These are phyloP conservation scores for Emergomyces africanus DNA, from an alignment of 2,329 filamentous ascomycete species.

Conservation along the genomic window DNA sequence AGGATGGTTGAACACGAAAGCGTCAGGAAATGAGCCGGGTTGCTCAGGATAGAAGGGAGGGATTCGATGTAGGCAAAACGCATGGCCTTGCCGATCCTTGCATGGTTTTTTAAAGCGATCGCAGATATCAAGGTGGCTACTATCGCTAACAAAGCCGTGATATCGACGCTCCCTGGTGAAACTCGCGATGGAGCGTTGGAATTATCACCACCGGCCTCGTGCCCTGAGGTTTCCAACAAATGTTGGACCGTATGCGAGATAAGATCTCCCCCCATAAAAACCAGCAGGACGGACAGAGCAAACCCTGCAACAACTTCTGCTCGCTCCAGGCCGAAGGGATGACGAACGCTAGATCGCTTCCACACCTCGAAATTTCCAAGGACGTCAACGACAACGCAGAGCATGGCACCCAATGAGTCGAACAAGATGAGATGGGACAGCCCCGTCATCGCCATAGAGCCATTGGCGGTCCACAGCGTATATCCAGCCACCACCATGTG, in stretches of 20 bases:
- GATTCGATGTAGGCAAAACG: conserved; percentile 69
- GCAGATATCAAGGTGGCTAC: conserved; percentile 73
- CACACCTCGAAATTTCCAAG: conserved; percentile 96
- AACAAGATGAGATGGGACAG: conserved; percentile 91
- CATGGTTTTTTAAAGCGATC: conserved; percentile 77
- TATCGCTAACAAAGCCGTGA: conserved; percentile 71
- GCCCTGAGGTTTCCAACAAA: conserved; percentile 64
- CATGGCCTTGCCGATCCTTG: conserved; percentile 84
- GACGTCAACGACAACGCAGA: conserved; percentile 87
- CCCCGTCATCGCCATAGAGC: conserved; percentile 80
- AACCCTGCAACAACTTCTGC: conserved; percentile 92
- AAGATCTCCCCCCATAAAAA: conserved; percentile 96
- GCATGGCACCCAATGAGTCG: conserved; percentile 79
- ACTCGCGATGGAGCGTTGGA: conserved; percentile 54
- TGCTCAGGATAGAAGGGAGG: conserved; percentile 76
- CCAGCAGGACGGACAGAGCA: conserved; percentile 84
- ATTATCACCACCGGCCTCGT: conserved; percentile 65
- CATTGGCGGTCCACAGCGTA: conserved; percentile 73
- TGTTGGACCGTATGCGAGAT: conserved; percentile 91
- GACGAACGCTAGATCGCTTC: conserved; percentile 80
- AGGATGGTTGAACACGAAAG: conserved; percentile 73
- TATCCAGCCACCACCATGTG: conserved; percentile 73
- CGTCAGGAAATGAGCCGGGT: conserved; percentile 90
- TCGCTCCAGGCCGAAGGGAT: conserved; percentile 85
- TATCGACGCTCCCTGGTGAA: conserved; percentile 63